These are phyloP conservation scores for Neotropicomus parvogracilis DNA, from an alignment of 1,284 basidiomycete species.

Conservation along the genomic window DNA sequence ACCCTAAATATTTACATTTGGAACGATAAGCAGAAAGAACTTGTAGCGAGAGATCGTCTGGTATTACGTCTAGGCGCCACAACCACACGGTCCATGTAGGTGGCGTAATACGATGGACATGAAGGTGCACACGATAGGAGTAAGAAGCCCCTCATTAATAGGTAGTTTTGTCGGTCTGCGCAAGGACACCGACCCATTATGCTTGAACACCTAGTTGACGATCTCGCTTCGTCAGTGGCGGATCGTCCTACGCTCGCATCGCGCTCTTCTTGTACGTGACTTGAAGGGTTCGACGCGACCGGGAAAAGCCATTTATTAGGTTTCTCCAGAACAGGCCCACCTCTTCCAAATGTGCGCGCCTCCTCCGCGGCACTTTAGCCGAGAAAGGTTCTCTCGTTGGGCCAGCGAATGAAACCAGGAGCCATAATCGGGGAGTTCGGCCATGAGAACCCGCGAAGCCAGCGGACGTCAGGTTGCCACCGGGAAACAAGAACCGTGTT, in stretches of 20 bases:
- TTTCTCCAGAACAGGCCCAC: background rate
- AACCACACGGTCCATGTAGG: background rate
- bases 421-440: slow-evolving; percentile 17
- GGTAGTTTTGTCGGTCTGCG: background rate
- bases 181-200: background rate
- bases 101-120: background rate
- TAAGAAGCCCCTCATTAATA: too few species aligned
- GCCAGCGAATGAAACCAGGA: background rate
- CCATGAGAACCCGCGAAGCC: slow-evolving; percentile 13
- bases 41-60: background rate
- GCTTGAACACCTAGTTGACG: slow-evolving; percentile 1
- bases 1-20: too few species aligned
- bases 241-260: slow-evolving; percentile 14
- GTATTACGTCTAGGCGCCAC: slow-evolving; percentile 1
- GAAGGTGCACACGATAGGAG: too few species aligned
- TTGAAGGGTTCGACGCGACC: background rate
- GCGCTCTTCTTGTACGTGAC: background rate
- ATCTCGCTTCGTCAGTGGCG: slow-evolving; percentile 18
- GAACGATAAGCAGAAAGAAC: too few species aligned
- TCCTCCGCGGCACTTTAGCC: slow-evolving; percentile 5
- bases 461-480: slow-evolving; percentile 19
- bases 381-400: background rate
- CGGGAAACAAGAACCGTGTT: slow-evolving; percentile 4
- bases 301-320: background rate
- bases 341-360: background rate